Conservation (phyloP, 371 early-diverging fungal species). For the Mucor saturninus region DNA sequence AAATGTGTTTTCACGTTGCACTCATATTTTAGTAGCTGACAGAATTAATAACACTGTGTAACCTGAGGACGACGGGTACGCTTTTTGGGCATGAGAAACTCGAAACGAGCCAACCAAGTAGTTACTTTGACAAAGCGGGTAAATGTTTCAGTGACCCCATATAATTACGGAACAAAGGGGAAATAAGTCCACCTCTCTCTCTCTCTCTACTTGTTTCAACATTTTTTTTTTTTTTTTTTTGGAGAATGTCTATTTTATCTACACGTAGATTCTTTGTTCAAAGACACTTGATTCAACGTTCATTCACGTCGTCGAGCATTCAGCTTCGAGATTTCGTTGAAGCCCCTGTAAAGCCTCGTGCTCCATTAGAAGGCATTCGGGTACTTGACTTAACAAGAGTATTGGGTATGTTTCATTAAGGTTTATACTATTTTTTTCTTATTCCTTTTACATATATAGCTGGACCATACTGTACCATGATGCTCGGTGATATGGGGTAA, state of each 20-base stretch:
- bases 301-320: constrained; percentile 10
- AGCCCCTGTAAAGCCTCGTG: constrained; percentile 4
- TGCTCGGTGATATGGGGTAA: constrained; percentile 87
- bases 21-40: too few species aligned
- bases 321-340: constrained; percentile 15
- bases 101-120: too few species aligned
- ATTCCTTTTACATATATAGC: constrained; percentile 37
- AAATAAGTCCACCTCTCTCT: not conserved
- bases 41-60: too few species aligned
- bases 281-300: constrained; percentile 12
- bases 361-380: constrained; percentile 76
- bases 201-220: not conserved
- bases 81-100: too few species aligned
- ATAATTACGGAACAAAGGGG: not conserved
- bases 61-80: too few species aligned
- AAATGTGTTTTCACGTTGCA: too few species aligned
- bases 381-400: constrained; percentile 87
- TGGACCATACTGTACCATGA: constrained; percentile 86
- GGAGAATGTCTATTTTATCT: not conserved
- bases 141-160: too few species aligned
- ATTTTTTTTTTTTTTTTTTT: not conserved
- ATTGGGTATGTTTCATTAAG: constrained; percentile 52
- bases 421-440: constrained; percentile 14
- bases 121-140: too few species aligned
- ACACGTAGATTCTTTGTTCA: constrained; percentile 3